phyloP scores from a whole-genome alignment of 2,329 filamentous ascomycete genomes.

The Fonsecaea erecta region DNA sequence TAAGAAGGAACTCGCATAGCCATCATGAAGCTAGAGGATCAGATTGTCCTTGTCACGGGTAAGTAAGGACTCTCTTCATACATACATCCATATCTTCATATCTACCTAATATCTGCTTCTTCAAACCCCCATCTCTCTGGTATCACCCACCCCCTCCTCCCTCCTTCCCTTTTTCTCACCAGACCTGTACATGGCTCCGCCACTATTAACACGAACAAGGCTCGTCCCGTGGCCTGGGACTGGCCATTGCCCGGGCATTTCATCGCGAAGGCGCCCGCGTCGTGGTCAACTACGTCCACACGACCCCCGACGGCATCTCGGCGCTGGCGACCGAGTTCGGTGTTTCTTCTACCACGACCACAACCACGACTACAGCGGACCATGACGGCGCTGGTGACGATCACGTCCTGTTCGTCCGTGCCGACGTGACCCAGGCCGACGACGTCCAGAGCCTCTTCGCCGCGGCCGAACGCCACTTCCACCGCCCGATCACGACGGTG shows the following conservation, averaged over 20 bases:
- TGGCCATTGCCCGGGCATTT: conserved; percentile 30
- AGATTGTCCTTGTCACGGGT: conserved; percentile 32
- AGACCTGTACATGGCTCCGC: background rate
- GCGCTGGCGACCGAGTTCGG: conserved; percentile 20
- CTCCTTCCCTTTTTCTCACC: no score
- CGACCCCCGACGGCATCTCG: conserved; percentile 9
- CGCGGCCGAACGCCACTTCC: conserved; percentile 20
- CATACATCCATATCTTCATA: background rate
- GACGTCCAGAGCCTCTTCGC: conserved; percentile 26
- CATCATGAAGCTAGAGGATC: conserved; percentile 28
- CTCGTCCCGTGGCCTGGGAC: conserved; percentile 30
- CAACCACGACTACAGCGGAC: background rate
- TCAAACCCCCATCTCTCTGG: no score
- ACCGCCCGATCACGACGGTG: conserved; percentile 30
- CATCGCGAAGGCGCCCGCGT: conserved; percentile 24
- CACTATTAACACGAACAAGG: conserved; percentile 8
- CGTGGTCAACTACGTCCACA: conserved; percentile 31
- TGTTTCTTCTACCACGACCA: no score
- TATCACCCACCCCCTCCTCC: no score
- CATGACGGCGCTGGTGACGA: no score
- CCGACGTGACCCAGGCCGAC: conserved; percentile 29
- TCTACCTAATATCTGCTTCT: background rate
- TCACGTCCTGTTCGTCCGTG: conserved; percentile 21
- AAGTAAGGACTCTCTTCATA: conserved; percentile 1
- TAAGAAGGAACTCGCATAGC: no score